These are phyloP conservation scores for Colletotrichum cuscutae DNA, from an alignment of 2,329 filamentous ascomycete genomes.

Conservation along the genomic window DNA sequence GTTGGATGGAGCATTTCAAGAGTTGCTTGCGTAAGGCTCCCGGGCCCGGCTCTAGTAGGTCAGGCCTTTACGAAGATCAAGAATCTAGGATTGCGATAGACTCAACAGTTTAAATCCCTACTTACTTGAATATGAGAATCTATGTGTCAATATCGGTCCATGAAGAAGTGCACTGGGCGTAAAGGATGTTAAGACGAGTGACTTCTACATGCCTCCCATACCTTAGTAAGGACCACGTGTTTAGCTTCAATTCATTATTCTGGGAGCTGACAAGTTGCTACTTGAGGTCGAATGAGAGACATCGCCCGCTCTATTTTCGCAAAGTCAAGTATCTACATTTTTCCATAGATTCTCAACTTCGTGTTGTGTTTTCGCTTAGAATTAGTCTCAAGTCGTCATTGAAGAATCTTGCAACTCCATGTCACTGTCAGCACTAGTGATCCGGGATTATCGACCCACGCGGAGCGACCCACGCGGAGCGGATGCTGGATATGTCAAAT, in stretches of 20 bases:
- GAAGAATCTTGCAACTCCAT: not conserved
- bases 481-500: not conserved
- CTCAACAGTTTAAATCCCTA: no score
- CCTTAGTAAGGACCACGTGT: no score
- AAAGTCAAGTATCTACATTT: not conserved
- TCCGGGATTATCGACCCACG: conserved; percentile 12
- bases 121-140: no score
- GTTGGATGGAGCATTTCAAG: not conserved
- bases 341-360: not conserved
- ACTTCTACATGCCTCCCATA: no score
- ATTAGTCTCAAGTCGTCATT: not conserved
- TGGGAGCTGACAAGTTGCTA: no score
- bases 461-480: conserved; percentile 14
- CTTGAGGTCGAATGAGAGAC: no score
- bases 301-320: not conserved
- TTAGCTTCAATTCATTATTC: no score
- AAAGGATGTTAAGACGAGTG: no score
- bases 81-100: no score
- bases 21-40: not conserved
- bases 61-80: no score
- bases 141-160: no score
- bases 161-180: no score
- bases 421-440: not conserved
- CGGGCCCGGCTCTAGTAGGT: not conserved
- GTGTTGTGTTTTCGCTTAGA: not conserved